Percentiles rank a stretch among this genome's conserved stretches.
These are phyloP conservation scores for Colletotrichum sp. DNA, from an alignment of 2,329 filamentous ascomycete genomes.

Conservation along the genomic window DNA sequence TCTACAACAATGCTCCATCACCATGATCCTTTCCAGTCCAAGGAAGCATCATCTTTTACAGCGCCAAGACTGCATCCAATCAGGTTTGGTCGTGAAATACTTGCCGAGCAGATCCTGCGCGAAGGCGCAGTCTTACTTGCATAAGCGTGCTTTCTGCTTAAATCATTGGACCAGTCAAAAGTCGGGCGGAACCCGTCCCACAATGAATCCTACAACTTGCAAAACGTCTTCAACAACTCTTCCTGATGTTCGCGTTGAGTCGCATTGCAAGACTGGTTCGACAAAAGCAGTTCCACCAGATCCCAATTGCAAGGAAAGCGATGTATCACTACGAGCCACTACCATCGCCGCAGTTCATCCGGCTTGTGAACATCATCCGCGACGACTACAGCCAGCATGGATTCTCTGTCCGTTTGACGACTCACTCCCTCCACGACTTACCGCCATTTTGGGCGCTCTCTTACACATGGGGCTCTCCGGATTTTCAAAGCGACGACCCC, in stretches of 20 bases:
- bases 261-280: background rate
- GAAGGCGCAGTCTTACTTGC: background rate
- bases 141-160: background rate
- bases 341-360: background rate
- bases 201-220: background rate
- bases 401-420: background rate
- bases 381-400: background rate
- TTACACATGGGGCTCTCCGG: background rate
- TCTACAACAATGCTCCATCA: background rate
- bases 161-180: background rate
- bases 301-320: background rate
- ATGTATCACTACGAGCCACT: conserved; percentile 14
- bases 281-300: rapidly evolving
- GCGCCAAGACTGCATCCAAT: background rate
- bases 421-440: background rate
- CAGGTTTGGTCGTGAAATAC: background rate
- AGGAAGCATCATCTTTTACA: background rate
- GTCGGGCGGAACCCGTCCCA: background rate
- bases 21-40: background rate
- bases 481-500: background rate
- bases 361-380: background rate
- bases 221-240: background rate
- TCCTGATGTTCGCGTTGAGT: background rate
- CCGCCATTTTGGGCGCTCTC: conserved; percentile 3
- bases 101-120: background rate